A percentile compares a stretch with the other conserved stretches of the same genome.
Evolutionary conservation across 176 grass and related monocot species (phyloP).

Genomic region (Eragrostis curvula): DNA sequence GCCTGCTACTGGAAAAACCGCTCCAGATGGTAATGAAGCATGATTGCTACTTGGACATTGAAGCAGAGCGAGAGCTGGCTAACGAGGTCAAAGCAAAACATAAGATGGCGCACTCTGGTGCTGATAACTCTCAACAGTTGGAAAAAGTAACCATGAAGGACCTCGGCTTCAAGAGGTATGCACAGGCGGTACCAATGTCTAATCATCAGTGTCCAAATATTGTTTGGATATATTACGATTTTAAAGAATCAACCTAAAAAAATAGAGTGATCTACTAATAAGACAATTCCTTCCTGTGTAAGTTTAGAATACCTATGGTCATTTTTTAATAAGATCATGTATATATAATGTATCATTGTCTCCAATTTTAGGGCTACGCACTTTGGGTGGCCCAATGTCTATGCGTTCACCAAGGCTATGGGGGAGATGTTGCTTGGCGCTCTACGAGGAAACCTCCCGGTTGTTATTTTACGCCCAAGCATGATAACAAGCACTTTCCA

Average conservation of each 20-base stretch:
- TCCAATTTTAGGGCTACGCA: constrained; percentile 46
- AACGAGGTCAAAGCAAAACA: constrained; percentile 44
- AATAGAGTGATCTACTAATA: too few relatives aligned
- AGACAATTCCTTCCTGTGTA: too few relatives aligned
- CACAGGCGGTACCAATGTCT: background rate
- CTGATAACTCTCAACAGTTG: background rate
- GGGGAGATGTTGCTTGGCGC: constrained; percentile 67
- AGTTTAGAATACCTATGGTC: too few relatives aligned
- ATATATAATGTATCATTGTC: background rate
- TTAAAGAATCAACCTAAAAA: too few relatives aligned
- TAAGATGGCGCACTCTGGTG: background rate
- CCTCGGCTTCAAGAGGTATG: constrained; percentile 66
- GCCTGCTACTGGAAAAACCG: constrained; percentile 52
- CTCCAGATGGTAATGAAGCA: constrained; percentile 48
- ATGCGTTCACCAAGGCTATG: constrained; percentile 72
- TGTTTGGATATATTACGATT: too few relatives aligned
- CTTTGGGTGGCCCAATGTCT: constrained; percentile 77
- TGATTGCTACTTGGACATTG: constrained; percentile 53
- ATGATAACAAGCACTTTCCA: constrained; percentile 60
- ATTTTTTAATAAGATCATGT: too few relatives aligned
- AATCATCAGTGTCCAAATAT: background rate
- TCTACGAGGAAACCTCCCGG: constrained; percentile 56
- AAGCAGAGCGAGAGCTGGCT: constrained; percentile 53
- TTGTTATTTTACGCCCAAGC: constrained; percentile 62
- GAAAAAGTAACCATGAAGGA: constrained; percentile 61